Evolutionary conservation across 1,139 yeast species (phyloP), one percentile per base, ranked within the genome.

Genomic region (Petasospora rhodanensis): DNA sequence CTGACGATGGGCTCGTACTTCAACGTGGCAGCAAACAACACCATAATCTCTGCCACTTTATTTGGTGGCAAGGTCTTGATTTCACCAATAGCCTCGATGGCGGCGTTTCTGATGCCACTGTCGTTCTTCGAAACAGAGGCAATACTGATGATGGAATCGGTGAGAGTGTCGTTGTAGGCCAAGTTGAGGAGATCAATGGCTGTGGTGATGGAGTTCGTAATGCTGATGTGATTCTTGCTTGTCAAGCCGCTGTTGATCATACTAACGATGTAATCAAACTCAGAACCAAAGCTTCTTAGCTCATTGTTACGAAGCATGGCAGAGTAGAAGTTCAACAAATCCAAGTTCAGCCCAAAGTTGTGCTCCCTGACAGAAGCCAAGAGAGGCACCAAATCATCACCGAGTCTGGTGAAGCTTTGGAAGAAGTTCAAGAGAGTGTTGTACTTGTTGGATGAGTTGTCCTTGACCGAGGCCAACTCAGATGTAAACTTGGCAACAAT

Each of bases 191-290:
- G 46, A 5, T 57, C 56, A 26, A 58, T 55, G 9, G 71, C 54
- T 3, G 73, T 62, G 28, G 55, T 62, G 24, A 78, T 57, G 9
- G 75, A 70, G 40, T 76, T 80, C 12, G 65, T 54, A 9, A 76
- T 62, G 20, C 74, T 63, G 46, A 73, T 76, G 49, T 71, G 73
- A 41, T 73, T 67, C 2, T 70, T 58, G 17, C 58, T 63, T 2
- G 60, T 55, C 24, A 76, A 53, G 10, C 78, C 78, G 8, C 49
- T 42, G 11, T 63, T 49, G n/a, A 78, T 60, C 33, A 62, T 60
- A 4, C 56, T 51, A 7, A 66, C 44, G 12, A 68, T 47, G 15
- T 43, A 43, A 0, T 41, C 32, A 10, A 61, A 37, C 26, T 57
- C 58, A 10, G 38, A 20, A 2, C 58, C 64, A 31, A 62, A 51